phyloP scores from a whole-genome alignment of 768 basidiomycete genomes.

The Strobilomyces echinocephalus region DNA sequence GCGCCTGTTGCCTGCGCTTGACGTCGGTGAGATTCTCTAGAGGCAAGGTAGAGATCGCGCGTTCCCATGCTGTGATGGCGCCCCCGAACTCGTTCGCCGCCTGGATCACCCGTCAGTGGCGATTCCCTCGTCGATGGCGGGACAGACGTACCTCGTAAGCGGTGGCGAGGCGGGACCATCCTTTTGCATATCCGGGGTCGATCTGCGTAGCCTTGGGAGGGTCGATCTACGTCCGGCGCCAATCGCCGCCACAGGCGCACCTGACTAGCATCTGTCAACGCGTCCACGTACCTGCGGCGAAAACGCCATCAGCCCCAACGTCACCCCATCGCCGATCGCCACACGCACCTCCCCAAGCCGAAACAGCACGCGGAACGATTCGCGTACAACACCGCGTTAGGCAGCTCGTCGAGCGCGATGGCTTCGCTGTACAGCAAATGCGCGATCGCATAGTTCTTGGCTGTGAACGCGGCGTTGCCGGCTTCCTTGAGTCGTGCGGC shows the following conservation, averaged over 20 bases:
- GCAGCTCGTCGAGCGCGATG: background rate
- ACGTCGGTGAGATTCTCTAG: background rate
- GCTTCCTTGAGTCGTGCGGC: background rate
- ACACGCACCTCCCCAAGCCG: background rate
- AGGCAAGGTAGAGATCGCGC: background rate
- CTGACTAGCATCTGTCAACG: background rate
- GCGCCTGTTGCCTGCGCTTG: background rate
- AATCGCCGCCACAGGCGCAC: background rate
- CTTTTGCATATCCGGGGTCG: background rate
- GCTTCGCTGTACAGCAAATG: slow-evolving; percentile 2
- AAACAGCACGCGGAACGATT: background rate
- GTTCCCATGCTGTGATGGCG: background rate
- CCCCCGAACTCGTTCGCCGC: background rate
- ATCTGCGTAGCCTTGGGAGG: background rate
- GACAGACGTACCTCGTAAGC: background rate
- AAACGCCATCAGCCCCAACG: too few relatives aligned
- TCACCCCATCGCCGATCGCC: too few relatives aligned
- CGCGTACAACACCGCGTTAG: background rate
- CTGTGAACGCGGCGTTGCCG: background rate
- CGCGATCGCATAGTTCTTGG: background rate
- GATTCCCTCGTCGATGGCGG: background rate
- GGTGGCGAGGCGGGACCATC: slow-evolving; percentile 2
- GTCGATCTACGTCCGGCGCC: too few relatives aligned
- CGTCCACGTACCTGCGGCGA: background rate
- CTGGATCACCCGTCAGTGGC: background rate